These are phyloP conservation scores for Aspergillus sp. DNA, from an alignment of 2,329 filamentous ascomycete genomes.

Conservation along the genomic window DNA sequence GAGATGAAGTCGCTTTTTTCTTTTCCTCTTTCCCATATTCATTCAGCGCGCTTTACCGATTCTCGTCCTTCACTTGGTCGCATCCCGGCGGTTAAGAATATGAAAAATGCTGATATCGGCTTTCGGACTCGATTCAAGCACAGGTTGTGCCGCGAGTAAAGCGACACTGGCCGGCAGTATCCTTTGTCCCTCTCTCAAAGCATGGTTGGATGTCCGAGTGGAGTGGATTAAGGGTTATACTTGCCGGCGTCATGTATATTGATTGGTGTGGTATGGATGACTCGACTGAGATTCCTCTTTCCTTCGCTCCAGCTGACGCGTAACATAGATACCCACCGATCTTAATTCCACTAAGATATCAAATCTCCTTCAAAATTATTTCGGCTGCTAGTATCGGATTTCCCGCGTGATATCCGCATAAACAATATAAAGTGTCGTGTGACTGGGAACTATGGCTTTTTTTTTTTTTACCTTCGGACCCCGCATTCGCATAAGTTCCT, in stretches of 20 bases:
- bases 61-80: background rate
- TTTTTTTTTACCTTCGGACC: background rate
- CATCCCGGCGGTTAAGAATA: background rate
- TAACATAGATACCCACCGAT: slow-evolving; percentile 3
- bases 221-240: slow-evolving; percentile 2
- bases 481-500: background rate
- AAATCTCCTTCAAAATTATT: slow-evolving; percentile 1
- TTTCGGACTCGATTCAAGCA: background rate
- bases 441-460: slow-evolving; percentile 1
- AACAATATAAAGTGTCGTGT: slow-evolving; percentile 9
- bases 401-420: slow-evolving; percentile 10
- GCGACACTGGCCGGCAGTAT: slow-evolving; percentile 25
- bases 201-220: background rate
- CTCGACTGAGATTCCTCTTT: background rate
- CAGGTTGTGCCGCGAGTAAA: background rate
- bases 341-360: slow-evolving; percentile 7
- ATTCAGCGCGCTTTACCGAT: background rate
- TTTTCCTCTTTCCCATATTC: background rate
- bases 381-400: slow-evolving; percentile 1
- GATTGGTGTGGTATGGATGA: slow-evolving; percentile 27
- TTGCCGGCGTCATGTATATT: slow-evolving; percentile 30
- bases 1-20: background rate
- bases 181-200: slow-evolving; percentile 7
- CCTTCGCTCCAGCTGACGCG: slow-evolving; percentile 19
- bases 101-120: slow-evolving; percentile 1